phyloP scores from a whole-genome alignment of 129 eudicot species.

The Lonicera japonica region DNA sequence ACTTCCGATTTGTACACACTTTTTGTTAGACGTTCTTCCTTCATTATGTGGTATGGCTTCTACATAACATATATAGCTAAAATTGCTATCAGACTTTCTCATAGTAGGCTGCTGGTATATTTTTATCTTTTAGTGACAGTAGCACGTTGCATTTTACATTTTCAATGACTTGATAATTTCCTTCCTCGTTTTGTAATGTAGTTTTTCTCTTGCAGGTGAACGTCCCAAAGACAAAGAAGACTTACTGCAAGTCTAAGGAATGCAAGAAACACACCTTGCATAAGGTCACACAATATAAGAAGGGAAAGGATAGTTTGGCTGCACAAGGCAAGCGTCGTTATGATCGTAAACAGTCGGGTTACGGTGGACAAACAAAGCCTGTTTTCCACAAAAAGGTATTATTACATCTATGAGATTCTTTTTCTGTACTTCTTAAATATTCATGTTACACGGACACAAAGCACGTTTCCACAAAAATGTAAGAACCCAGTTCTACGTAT shows the following conservation, averaged over 20 bases:
- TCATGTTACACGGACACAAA: no score
- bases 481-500: no score
- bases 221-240: conserved; percentile 20
- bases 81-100: no score
- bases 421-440: neutral
- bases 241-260: conserved; percentile 20
- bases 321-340: conserved; percentile 21
- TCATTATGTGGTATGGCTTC: no score
- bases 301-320: conserved; percentile 17
- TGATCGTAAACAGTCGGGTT: conserved; percentile 18
- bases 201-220: conserved; percentile 7
- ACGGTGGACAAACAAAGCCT: conserved; percentile 19
- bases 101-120: no score
- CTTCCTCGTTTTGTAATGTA: neutral
- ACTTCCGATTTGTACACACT: no score
- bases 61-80: no score
- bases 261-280: conserved; percentile 17
- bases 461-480: no score
- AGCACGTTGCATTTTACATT: no score
- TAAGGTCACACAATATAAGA: conserved; percentile 17
- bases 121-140: no score
- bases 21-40: no score
- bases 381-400: conserved; percentile 17
- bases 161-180: no score
- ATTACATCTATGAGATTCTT: neutral